Evolutionary conservation across 73 alveolate species (phyloP).

Genomic region (Stentor coeruleus): DNA sequence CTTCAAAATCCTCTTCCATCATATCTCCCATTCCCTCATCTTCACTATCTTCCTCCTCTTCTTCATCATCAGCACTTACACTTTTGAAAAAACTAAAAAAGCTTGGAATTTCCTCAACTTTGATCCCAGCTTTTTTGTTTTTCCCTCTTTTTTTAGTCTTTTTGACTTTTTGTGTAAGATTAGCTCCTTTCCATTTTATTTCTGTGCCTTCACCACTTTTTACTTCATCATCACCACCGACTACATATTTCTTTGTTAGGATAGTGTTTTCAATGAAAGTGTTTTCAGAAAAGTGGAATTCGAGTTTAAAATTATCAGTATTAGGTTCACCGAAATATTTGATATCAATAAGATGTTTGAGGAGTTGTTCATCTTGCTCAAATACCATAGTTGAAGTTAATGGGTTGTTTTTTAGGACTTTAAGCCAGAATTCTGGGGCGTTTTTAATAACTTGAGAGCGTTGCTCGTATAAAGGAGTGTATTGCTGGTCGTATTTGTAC

Average conservation of each 20-base stretch:
- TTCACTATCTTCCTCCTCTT: neutral
- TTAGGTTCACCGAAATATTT: neutral
- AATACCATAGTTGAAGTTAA: neutral
- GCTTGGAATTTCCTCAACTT: neutral
- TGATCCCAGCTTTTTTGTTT: neutral
- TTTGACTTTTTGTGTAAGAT: constrained; percentile 9
- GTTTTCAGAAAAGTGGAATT: neutral
- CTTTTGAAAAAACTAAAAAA: neutral
- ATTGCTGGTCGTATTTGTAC: neutral
- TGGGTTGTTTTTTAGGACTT: neutral
- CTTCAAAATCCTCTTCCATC: neutral
- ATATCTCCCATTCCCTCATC: neutral
- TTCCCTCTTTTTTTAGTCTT: neutral
- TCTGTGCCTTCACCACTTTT: neutral
- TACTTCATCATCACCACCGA: neutral
- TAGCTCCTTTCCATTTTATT: neutral
- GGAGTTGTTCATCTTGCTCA: neutral
- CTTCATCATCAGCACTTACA: neutral
- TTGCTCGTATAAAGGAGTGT: neutral
- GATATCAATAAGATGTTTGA: neutral
- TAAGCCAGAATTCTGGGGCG: neutral
- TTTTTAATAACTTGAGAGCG: neutral
- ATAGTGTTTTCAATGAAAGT: neutral
- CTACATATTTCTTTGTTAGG: neutral
- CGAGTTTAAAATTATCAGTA: neutral